A percentile compares a stretch with the other conserved stretches of the same genome.
phyloP scores from a whole-genome alignment of 2,329 filamentous ascomycete genomes.

The Fusarium cicatricum region DNA sequence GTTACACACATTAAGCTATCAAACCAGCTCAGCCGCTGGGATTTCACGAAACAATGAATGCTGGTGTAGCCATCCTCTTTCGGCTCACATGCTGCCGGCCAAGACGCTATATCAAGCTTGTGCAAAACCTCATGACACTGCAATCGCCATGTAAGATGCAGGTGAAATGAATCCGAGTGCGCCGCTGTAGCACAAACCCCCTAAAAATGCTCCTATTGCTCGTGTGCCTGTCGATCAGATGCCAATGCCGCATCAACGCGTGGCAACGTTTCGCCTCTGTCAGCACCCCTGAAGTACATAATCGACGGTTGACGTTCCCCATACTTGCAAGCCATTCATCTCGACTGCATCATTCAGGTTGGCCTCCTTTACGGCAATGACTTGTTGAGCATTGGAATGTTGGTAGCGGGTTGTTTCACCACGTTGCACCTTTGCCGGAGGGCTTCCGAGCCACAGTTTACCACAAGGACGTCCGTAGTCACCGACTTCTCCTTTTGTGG shows the following conservation, averaged over 20 bases:
- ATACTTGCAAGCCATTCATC: neutral
- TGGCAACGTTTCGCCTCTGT: neutral
- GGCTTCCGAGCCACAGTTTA: neutral
- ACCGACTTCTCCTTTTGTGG: constrained; percentile 4
- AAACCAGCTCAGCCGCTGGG: neutral
- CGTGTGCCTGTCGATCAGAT: constrained; percentile 25
- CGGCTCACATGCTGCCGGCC: constrained; percentile 8
- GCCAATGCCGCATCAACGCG: constrained; percentile 1
- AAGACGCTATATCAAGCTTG: constrained; percentile 2
- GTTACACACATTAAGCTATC: neutral
- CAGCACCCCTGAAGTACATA: neutral
- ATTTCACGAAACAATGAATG: neutral
- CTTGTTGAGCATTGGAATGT: constrained; percentile 9
- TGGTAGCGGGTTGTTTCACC: constrained; percentile 11
- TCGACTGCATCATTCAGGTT: neutral
- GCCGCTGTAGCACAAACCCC: constrained; percentile 9
- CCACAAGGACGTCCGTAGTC: constrained; percentile 11
- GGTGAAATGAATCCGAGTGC: neutral
- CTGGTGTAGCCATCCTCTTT: neutral
- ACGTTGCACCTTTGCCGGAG: constrained; percentile 14
- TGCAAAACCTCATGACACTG: neutral
- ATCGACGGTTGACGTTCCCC: neutral
- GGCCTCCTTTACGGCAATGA: neutral
- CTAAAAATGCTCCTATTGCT: neutral
- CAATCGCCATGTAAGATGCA: constrained; percentile 8